Evolutionary conservation across 306 rosid genomes (phyloP), one percentile per base, ranked within the genome.

Genomic region (Corylus heterophylla): DNA sequence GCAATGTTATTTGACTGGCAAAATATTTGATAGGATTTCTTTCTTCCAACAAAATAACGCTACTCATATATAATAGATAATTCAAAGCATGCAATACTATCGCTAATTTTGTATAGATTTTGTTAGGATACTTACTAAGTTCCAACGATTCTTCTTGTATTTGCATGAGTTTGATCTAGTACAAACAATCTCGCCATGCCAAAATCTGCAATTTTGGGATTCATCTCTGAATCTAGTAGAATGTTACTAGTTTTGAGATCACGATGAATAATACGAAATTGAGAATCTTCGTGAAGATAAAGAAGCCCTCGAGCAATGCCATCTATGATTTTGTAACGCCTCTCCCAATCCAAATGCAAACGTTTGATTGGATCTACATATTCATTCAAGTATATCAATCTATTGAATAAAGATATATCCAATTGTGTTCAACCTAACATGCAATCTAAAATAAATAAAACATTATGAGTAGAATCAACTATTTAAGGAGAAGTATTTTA

Each of bases 201-300:
- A 71, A 90, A 90, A 83, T 90, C 84, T 0, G 89, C 37, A 74
- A 88, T 83, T 52, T 86, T 90, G 0, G 90, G 82, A 18, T 77
- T 79, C 70, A 90, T 79, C 3, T 81, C 81, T 1, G 10, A 73
- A 37, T 90, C 90, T 66, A 90, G n/a, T 2, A 90, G 77, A 63
- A 88, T 74, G 17, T 86, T 88, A 2, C 88, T 85, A 14, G 83
- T 81, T 83, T 90, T 90, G 0, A 86, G 84, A 63, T 86, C 87
- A 61, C 84, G 78, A 50, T 86, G 89, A 73, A 86, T 78, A 4
- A 90, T 81, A 0, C 84, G 69, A 13, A 84, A 18, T 8, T 74
- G 80, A 4, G 90, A 88, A 48, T 90, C 90, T 31, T 86, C 84
- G 2, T 90, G 92, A 55, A 90, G 88, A 12, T 90, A 90, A 17